Conservation (phyloP, 2,329 filamentous ascomycete species). For the Alternaria angustiovoidea region DNA sequence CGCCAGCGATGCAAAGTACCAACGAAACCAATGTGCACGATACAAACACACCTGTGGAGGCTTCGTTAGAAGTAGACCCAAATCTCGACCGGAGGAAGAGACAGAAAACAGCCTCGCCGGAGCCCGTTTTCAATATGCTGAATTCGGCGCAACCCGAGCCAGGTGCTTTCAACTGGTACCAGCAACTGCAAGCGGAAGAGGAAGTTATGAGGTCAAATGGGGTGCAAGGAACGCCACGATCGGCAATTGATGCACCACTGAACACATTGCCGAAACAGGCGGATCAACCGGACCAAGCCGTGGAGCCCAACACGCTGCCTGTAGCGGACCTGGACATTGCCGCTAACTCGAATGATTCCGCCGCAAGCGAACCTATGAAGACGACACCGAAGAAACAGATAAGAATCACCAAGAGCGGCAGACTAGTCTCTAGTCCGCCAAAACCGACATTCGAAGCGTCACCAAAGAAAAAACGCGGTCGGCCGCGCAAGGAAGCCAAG, state of each 20-base stretch:
- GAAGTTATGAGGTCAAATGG: slow-evolving; percentile 24
- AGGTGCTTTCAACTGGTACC: slow-evolving; percentile 32
- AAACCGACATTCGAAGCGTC: slow-evolving; percentile 28
- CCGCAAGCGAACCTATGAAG: slow-evolving; percentile 6
- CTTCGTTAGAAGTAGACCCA: slow-evolving; percentile 38
- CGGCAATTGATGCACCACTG: not conserved
- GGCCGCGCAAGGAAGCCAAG: slow-evolving; percentile 32
- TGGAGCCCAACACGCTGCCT: slow-evolving; percentile 1
- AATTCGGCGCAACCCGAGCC: not conserved
- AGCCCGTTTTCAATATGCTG: not conserved
- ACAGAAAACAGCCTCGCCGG: slow-evolving; percentile 47
- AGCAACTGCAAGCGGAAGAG: slow-evolving; percentile 41
- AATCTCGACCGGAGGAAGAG: slow-evolving; percentile 49
- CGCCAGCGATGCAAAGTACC: slow-evolving; percentile 6
- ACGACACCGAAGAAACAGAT: slow-evolving; percentile 46
- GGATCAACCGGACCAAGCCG: slow-evolving; percentile 3
- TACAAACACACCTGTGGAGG: slow-evolving; percentile 7
- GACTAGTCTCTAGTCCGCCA: slow-evolving; percentile 53
- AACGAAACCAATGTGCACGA: not conserved
- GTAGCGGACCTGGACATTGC: not conserved
- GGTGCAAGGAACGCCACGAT: not conserved
- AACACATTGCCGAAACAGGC: not conserved
- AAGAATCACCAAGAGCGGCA: slow-evolving; percentile 56
- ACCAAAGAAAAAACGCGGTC: slow-evolving; percentile 57
- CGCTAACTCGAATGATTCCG: not conserved